phyloP scores from a whole-genome alignment of 1,284 basidiomycete species.

The Cryptococcus floricola region DNA sequence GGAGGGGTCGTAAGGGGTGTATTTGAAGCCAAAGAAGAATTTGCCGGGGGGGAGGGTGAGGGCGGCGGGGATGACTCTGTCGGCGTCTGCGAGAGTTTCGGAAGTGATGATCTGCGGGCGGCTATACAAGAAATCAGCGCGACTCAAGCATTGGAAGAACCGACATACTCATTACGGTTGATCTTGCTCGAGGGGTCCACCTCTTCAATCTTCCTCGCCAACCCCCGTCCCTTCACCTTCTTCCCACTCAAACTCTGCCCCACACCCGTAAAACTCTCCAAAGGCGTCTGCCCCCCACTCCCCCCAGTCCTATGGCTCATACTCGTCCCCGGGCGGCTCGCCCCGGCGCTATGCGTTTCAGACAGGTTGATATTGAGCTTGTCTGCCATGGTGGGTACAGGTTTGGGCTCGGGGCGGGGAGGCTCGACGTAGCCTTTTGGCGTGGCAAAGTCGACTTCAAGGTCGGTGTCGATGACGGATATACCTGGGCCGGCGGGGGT shows the following conservation, averaged over 20 bases:
- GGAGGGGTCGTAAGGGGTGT: slow-evolving; percentile 62
- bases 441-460: slow-evolving; percentile 61
- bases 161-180: slow-evolving; percentile 72
- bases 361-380: slow-evolving; percentile 93
- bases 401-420: slow-evolving; percentile 71
- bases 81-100: slow-evolving; percentile 65
- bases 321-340: slow-evolving; percentile 68
- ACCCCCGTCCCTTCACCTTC: slow-evolving; percentile 87
- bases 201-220: slow-evolving; percentile 74
- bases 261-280: slow-evolving; percentile 91
- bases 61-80: slow-evolving; percentile 79
- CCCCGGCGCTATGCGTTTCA: slow-evolving; percentile 65
- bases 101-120: slow-evolving; percentile 81
- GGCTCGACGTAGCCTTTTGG: slow-evolving; percentile 78
- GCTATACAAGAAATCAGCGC: slow-evolving; percentile 57
- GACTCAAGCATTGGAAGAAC: not conserved
- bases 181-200: slow-evolving; percentile 81
- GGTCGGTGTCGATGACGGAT: slow-evolving; percentile 87
- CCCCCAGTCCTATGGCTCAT: slow-evolving; percentile 31
- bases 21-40: slow-evolving; percentile 87
- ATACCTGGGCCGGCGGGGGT: slow-evolving; percentile 85
- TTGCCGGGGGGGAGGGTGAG: slow-evolving; percentile 88
- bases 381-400: slow-evolving; percentile 89
- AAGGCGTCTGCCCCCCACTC: slow-evolving; percentile 50
- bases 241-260: slow-evolving; percentile 83